These are phyloP conservation scores for Opeltia flavorubescens DNA, from an alignment of 495 filamentous ascomycete genomes.

Conservation along the genomic window DNA sequence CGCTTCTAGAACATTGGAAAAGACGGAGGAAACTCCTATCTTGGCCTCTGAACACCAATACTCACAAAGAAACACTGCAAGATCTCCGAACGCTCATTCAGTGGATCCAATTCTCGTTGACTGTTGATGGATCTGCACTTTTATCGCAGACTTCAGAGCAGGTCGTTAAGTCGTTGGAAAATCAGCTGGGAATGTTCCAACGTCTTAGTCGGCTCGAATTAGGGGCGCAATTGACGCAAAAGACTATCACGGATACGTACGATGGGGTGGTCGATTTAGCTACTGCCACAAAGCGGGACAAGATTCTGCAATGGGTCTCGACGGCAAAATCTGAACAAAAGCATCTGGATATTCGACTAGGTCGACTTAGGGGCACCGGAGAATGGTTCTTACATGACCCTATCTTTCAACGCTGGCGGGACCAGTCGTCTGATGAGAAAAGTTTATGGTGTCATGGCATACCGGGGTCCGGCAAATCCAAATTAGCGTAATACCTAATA, in stretches of 20 bases:
- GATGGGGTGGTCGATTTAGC: neutral
- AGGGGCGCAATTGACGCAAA: neutral
- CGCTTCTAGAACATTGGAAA: neutral
- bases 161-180: neutral
- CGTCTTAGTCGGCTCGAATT: neutral
- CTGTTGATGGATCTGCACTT: slow-evolving; percentile 3
- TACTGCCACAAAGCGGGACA: neutral
- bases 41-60: slow-evolving; percentile 7
- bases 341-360: slow-evolving; percentile 1
- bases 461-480: slow-evolving; percentile 8
- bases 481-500: slow-evolving; percentile 2
- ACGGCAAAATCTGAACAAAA: neutral
- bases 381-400: slow-evolving; percentile 5
- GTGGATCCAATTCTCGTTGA: slow-evolving; percentile 8
- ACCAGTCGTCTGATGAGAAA: neutral
- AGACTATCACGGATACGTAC: neutral
- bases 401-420: slow-evolving; percentile 2
- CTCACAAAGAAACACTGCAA: slow-evolving; percentile 5
- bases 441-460: slow-evolving; percentile 6
- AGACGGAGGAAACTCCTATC: neutral
- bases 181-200: slow-evolving; percentile 3
- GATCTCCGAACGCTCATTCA: slow-evolving; percentile 2
- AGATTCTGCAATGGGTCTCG: slow-evolving; percentile 6
- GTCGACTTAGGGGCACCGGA: slow-evolving; percentile 5
- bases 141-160: slow-evolving; percentile 6